Conservation (phyloP, 352 stramenopile species). For the Pythium graminicola region DNA sequence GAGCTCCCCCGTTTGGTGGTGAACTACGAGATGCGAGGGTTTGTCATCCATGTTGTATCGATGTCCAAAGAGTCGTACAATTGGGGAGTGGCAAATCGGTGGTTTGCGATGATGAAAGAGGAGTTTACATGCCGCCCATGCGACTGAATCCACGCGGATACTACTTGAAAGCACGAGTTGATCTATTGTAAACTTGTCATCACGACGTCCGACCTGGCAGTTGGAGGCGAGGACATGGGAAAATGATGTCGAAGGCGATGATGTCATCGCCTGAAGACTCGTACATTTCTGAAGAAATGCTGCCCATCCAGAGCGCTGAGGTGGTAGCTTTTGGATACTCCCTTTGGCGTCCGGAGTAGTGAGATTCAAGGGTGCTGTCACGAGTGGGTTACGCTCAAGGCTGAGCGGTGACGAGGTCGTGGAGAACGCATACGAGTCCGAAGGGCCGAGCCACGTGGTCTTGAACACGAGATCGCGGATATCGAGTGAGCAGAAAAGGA, state of each 20-base stretch:
- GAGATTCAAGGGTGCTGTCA: neutral
- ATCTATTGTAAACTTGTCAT: neutral
- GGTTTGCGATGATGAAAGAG: conserved; percentile 41
- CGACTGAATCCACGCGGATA: conserved; percentile 39
- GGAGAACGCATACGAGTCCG: conserved; percentile 25
- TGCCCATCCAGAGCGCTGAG: conserved; percentile 15
- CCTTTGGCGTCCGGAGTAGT: neutral
- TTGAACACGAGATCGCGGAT: conserved; percentile 26
- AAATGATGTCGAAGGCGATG: too few species aligned
- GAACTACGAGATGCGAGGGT: conserved; percentile 10
- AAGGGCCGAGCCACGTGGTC: conserved; percentile 21
- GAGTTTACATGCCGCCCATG: conserved; percentile 53
- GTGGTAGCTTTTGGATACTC: neutral
- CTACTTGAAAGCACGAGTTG: conserved; percentile 23
- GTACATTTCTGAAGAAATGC: conserved; percentile 25
- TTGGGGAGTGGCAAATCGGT: conserved; percentile 25
- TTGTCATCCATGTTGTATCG: conserved; percentile 26
- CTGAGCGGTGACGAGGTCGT: neutral
- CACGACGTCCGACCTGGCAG: conserved; percentile 14
- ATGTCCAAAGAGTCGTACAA: conserved; percentile 21
- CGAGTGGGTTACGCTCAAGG: conserved; percentile 5
- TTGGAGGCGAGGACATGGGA: conserved; percentile 27
- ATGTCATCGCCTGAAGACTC: conserved; percentile 12
- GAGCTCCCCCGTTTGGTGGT: neutral
- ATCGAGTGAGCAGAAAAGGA: conserved; percentile 20